Conservation (phyloP, 306 rosid species). For the Pyrus pyrifolia region DNA sequence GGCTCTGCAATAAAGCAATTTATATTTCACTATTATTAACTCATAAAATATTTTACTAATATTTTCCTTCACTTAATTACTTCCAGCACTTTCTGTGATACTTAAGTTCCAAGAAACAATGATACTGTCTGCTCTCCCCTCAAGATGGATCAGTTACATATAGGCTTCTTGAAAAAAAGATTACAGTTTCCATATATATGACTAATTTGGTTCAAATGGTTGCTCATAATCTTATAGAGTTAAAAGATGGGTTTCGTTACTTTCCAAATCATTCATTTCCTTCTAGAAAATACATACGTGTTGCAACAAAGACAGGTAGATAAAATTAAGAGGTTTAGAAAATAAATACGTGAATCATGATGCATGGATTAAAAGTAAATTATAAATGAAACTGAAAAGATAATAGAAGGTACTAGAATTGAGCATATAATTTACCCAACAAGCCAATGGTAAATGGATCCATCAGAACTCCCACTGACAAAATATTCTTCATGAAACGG, state of each 20-base stretch:
- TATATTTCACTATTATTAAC: background rate
- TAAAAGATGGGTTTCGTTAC: background rate
- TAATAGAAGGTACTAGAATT: background rate
- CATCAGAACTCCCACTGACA: constrained; percentile 96
- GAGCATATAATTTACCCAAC: constrained; percentile 59
- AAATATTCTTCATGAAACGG: constrained; percentile 98
- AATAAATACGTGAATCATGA: too few species aligned
- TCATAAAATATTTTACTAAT: background rate
- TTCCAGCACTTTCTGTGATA: background rate
- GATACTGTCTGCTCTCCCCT: background rate
- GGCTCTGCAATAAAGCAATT: background rate
- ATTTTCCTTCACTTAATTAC: background rate
- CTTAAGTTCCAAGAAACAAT: background rate
- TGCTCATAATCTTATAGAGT: background rate
- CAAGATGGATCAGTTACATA: background rate
- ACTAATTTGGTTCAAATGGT: background rate
- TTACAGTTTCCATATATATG: background rate
- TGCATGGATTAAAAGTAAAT: background rate
- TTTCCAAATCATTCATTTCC: background rate
- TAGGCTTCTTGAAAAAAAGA: background rate
- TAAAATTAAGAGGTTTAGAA: background rate
- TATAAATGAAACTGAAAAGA: background rate
- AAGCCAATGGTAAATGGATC: constrained; percentile 97
- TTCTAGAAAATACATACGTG: background rate
- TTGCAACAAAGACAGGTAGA: background rate